Evolutionary conservation across 257 asterid genomes (phyloP), one percentile per base, ranked within the genome.

Genomic region (Scutellaria galericulata): DNA sequence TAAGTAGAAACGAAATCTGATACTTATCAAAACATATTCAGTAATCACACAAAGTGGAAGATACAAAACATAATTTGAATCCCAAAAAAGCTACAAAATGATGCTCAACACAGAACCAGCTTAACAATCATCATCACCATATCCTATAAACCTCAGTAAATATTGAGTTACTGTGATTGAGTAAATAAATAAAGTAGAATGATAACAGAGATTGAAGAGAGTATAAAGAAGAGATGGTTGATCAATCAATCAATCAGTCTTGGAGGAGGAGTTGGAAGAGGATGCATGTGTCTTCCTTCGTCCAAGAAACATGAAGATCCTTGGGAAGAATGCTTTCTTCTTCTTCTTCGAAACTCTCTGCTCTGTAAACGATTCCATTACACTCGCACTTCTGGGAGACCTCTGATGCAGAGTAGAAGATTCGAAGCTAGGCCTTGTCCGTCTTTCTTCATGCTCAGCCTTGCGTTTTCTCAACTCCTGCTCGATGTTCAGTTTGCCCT

Each of bases 401-500:
- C 80, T 77, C 31, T 82, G 87, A 53, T 72, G 80, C 14, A 78
- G 71, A 9, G 47, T 12, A 10, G 83, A 65, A 2, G 81, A 52
- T 46, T 80, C 51, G 48, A 47, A 64, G 75, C 84, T 77, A 14
- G 68, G 60, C 75, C 77, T 73, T 14, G 90, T 90, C 51, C 93
- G 77, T 70, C 75, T 87, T 47, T 84, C 88, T 78, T 90, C 98
- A 13, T 87, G 85, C 70, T 90, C 93, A 9, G 83, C 87, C 78
- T 96, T 86, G 94, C 96, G 86, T 55, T 80, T 85, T 62, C 96
- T 81, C 41, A 95, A 52, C 79, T 92, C 98, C 42, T 90, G 90
- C 63, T 95, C 98, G 0, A 81, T 88, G 2, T 80, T 85, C 75
- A 92, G 51, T 71, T 95, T 95, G 6, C 89, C 97, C 73, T 82